These are phyloP conservation scores for Endoconidiophora laricicola DNA, from an alignment of 2,329 filamentous ascomycete species.

Conservation along the genomic window DNA sequence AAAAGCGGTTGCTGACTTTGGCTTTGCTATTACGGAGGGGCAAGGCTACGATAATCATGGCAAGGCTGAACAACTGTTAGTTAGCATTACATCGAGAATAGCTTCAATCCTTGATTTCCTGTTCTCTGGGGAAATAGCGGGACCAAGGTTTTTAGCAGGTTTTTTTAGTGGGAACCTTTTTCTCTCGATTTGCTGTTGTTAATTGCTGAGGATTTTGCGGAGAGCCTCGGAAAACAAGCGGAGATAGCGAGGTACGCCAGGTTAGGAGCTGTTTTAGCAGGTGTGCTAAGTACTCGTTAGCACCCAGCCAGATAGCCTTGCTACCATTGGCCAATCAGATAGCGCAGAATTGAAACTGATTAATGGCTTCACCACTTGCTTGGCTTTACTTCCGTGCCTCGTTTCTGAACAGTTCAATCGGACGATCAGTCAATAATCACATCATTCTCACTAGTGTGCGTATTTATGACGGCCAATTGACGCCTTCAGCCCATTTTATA, in stretches of 20 bases:
- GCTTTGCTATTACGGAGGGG: not conserved
- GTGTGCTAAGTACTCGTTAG: slow-evolving; percentile 9
- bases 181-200: not conserved
- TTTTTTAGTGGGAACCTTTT: too few relatives aligned
- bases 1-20: not conserved
- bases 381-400: not conserved
- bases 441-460: too few relatives aligned
- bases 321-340: slow-evolving; percentile 28
- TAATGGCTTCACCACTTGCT: slow-evolving; percentile 11
- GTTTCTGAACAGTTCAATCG: too few relatives aligned
- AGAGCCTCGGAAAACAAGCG: slow-evolving; percentile 6
- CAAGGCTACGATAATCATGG: slow-evolving; percentile 5
- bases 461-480: too few relatives aligned
- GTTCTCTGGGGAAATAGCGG: slow-evolving; percentile 1
- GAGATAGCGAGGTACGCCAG: slow-evolving; percentile 9
- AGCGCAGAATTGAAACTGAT: slow-evolving; percentile 7
- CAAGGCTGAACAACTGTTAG: slow-evolving; percentile 8
- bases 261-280: not conserved
- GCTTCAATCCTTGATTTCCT: not conserved
- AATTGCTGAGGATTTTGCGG: slow-evolving; percentile 6
- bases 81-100: too few relatives aligned
- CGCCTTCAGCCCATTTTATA: too few relatives aligned
- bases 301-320: not conserved
- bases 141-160: not conserved
- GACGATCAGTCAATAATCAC: too few relatives aligned